phyloP scores from a whole-genome alignment of 1,284 basidiomycete genomes.

The Kalmanozyma brasiliensis region DNA sequence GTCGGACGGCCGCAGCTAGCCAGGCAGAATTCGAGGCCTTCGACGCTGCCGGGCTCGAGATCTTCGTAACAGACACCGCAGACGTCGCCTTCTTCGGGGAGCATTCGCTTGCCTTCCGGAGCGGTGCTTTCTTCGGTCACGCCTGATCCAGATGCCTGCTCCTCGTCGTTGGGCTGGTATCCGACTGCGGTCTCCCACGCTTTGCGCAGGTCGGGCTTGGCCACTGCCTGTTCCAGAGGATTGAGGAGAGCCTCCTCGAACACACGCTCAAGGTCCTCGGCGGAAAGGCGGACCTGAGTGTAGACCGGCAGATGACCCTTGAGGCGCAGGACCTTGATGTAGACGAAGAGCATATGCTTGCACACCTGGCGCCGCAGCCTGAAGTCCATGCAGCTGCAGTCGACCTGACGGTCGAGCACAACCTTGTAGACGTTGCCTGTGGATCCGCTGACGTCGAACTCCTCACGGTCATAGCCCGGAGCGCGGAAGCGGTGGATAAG shows the following conservation, averaged over 20 bases:
- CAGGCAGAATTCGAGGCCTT: constrained; percentile 42
- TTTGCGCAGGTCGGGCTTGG: constrained; percentile 25
- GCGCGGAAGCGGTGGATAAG: constrained; percentile 35
- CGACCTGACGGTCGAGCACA: constrained; percentile 7
- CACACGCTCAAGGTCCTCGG: constrained; percentile 14
- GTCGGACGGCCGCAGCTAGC: constrained; percentile 44
- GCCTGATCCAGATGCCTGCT: background rate
- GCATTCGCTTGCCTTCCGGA: constrained; percentile 21
- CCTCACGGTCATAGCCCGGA: constrained; percentile 9
- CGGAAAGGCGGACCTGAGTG: constrained; percentile 5
- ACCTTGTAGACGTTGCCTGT: constrained; percentile 46
- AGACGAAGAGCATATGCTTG: constrained; percentile 46
- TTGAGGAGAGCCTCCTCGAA: constrained; percentile 26
- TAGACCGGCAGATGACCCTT: constrained; percentile 27
- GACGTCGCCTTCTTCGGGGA: constrained; percentile 38
- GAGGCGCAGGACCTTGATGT: constrained; percentile 41
- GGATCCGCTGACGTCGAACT: constrained; percentile 39
- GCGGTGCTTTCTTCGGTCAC: background rate
- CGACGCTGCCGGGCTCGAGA: constrained; percentile 29
- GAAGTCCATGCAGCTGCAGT: constrained; percentile 43
- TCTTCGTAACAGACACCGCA: constrained; percentile 51
- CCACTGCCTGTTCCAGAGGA: constrained; percentile 31
- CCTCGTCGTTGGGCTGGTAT: constrained; percentile 9
- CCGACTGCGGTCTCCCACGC: constrained; percentile 41
- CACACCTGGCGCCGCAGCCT: constrained; percentile 19